phyloP scores from a whole-genome alignment of 352 stramenopile genomes.

The Phytophthora hibernalis region DNA sequence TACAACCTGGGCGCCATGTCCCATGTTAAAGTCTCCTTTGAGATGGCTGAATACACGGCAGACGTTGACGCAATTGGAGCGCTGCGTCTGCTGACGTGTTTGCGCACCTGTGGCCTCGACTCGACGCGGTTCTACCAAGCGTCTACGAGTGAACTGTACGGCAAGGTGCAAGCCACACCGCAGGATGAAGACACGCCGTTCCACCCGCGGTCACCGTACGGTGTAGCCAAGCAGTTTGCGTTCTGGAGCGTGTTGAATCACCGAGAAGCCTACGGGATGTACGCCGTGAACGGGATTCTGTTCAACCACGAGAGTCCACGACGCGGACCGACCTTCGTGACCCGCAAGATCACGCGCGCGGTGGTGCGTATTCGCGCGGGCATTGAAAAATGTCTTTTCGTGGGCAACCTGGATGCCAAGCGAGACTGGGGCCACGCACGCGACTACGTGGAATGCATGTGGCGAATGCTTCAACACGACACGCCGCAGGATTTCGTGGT shows the following conservation, averaged over 20 bases:
- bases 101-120: conserved; percentile 92
- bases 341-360: conserved; percentile 97
- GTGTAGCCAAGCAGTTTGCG: conserved; percentile 98
- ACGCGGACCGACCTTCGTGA: conserved; percentile 98
- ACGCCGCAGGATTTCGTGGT: conserved; percentile 83
- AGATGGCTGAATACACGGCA: conserved; percentile 99
- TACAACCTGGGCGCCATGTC: conserved; percentile 99
- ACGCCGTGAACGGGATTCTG: conserved; percentile 97
- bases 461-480: conserved; percentile 96
- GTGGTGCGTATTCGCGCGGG: conserved; percentile 94
- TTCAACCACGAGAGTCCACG: conserved; percentile 99
- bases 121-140: conserved; percentile 95
- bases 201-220: conserved; percentile 98
- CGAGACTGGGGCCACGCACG: conserved; percentile 99
- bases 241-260: conserved; percentile 99
- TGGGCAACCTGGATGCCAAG: conserved; percentile 98
- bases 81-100: conserved; percentile 97
- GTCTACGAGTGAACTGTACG: conserved; percentile 98
- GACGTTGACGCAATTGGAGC: conserved; percentile 97
- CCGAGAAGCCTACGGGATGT: conserved; percentile 96
- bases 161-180: conserved; percentile 96
- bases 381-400: conserved; percentile 95
- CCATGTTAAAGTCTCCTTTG: conserved; percentile 99
- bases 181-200: conserved; percentile 98
- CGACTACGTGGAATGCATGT: conserved; percentile 99